Percentiles rank a stretch among this genome's conserved stretches.
These are phyloP conservation scores for Thalia dealbata DNA, from an alignment of 176 grass and related monocot species.

Conservation along the genomic window DNA sequence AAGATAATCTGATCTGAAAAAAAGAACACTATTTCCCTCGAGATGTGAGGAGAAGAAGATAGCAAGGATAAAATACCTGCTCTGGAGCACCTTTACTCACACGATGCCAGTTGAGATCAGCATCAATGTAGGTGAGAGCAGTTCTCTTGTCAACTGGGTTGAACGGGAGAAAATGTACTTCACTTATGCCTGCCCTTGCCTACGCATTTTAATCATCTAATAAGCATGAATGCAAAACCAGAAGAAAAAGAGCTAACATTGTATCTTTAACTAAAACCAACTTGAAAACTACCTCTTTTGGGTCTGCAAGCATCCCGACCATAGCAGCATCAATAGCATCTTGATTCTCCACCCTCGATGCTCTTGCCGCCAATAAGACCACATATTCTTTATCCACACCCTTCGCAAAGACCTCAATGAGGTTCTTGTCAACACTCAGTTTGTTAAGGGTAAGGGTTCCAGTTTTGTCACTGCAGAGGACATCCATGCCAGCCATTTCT, in stretches of 20 bases:
- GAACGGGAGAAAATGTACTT: constrained; percentile 89
- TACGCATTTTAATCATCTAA: not conserved
- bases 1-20: not conserved
- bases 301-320: constrained; percentile 78
- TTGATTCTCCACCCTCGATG: constrained; percentile 83
- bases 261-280: not conserved
- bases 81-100: constrained; percentile 94
- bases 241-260: not conserved
- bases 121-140: constrained; percentile 62
- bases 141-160: constrained; percentile 96
- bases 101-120: constrained; percentile 51
- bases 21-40: not conserved
- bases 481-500: constrained; percentile 89
- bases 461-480: constrained; percentile 96
- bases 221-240: not conserved
- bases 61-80: constrained; percentile 25
- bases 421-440: constrained; percentile 56
- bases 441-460: constrained; percentile 89
- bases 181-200: constrained; percentile 64
- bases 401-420: constrained; percentile 56
- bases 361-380: constrained; percentile 52
- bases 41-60: not conserved
- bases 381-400: constrained; percentile 33
- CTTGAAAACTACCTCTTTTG: constrained; percentile 35
- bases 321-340: constrained; percentile 92